phyloP scores from a whole-genome alignment of 257 asterid genomes.

The Salvia hispanica region DNA sequence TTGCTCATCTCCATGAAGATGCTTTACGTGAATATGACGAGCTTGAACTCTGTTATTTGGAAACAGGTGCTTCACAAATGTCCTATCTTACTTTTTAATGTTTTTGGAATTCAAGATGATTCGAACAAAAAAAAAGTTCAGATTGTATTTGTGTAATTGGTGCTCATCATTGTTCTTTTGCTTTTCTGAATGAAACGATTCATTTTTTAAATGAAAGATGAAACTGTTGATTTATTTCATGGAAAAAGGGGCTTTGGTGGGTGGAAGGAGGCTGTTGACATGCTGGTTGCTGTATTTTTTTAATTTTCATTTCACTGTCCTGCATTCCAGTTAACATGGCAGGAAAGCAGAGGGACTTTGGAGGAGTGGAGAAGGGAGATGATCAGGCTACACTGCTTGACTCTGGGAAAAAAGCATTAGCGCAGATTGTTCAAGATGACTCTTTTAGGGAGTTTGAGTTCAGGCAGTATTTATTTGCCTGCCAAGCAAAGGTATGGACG shows the following conservation, averaged over 20 bases:
- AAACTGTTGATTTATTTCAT: constrained; percentile 17
- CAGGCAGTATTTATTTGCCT: constrained; percentile 96
- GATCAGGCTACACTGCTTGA: constrained; percentile 88
- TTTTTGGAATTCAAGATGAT: constrained; percentile 27
- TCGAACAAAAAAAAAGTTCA: background rate
- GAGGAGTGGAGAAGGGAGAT: constrained; percentile 86
- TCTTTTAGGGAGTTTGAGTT: constrained; percentile 96
- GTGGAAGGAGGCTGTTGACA: background rate
- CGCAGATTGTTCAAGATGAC: constrained; percentile 87
- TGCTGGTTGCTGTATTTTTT: constrained; percentile 13
- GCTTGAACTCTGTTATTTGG: constrained; percentile 97
- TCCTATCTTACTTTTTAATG: constrained; percentile 27
- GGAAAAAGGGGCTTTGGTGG: background rate
- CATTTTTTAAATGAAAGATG: constrained; percentile 2
- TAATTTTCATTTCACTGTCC: constrained; percentile 25
- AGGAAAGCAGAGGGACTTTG: constrained; percentile 81
- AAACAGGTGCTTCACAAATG: constrained; percentile 70
- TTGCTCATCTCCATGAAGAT: constrained; percentile 96
- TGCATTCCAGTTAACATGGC: constrained; percentile 60
- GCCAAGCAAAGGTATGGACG: constrained; percentile 90
- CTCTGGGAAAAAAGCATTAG: constrained; percentile 68
- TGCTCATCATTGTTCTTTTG: constrained; percentile 10
- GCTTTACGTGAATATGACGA: constrained; percentile 98
- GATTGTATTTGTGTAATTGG: constrained; percentile 14
- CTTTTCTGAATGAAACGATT: background rate